These are phyloP conservation scores for Ephemerocybe angulata DNA, from an alignment of 768 basidiomycete genomes.

Conservation along the genomic window DNA sequence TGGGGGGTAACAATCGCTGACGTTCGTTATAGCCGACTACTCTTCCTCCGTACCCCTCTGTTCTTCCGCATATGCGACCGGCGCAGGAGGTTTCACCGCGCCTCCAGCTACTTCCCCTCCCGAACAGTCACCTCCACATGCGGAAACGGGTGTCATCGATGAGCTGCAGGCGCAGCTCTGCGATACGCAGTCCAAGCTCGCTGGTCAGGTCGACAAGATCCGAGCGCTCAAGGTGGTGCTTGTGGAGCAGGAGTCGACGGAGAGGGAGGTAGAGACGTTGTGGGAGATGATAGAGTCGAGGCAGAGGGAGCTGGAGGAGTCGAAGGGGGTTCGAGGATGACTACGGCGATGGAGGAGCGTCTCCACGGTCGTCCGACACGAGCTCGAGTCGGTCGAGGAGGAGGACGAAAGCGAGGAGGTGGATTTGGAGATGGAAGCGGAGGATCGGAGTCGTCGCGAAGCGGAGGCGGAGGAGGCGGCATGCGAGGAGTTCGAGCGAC, in stretches of 20 bases:
- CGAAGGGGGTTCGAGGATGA: too few species aligned
- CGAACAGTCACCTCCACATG: conserved; percentile 18
- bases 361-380: conserved; percentile 63
- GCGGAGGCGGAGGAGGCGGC: conserved; percentile 44
- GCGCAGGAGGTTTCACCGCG: conserved; percentile 25
- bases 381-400: conserved; percentile 69
- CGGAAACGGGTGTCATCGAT: conserved; percentile 31
- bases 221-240: conserved; percentile 79
- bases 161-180: conserved; percentile 80
- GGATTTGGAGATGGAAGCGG: neutral
- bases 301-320: too few species aligned
- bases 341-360: too few species aligned
- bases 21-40: conserved; percentile 46
- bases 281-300: conserved; percentile 70
- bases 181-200: conserved; percentile 78
- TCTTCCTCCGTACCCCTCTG: conserved; percentile 59
- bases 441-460: neutral
- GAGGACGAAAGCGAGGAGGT: conserved; percentile 61
- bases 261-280: conserved; percentile 69
- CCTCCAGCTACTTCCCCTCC: conserved; percentile 30
- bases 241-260: conserved; percentile 80
- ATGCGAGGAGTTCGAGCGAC: conserved; percentile 45
- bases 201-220: too few species aligned
- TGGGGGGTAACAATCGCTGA: too few species aligned
- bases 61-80: conserved; percentile 63